Base-by-base conservation (phyloP, 2,329 filamentous ascomycete genomes). In the Ceratocystis diversiconidia region DNA sequence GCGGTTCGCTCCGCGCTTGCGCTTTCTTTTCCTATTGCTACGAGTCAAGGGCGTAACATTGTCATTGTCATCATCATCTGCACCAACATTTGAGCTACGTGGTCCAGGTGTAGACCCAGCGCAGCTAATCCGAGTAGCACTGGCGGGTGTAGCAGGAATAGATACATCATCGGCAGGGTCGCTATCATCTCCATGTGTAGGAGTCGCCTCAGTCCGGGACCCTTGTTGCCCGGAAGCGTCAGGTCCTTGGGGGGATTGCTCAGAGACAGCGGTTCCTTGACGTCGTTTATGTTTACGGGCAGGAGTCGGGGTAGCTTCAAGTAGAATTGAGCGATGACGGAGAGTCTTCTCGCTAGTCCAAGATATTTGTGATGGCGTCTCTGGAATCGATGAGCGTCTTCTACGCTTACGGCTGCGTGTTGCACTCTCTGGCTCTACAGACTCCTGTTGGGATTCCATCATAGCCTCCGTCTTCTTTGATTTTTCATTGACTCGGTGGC, bases 1-100 rank as follows among this genome's bases (percentile, higher is more conserved):
- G 15, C 57, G 64, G 25, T 65, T 61, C 4, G n/a, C 32, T 17
- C 52, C 66, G 19, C 67, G 65, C 66, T 68, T 66, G 32, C 44
- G 28, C 50, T 55, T 65, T 25, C 61, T 25, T 52, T 66, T 66
- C 30, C 65, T 30, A 10, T 60, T 52, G 44, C 46, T 63, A 30
- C 62, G 62, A 12, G 62, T 62, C 36, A 52, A 46, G 5, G 48
- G 61, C 6, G 43, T 28, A 15, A 41, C 55, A 19, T 62, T 48
- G 36, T 57, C 41, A 10, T 62, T 30, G 12, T 57, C 44, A 15
- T 30, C 44, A 1, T 41, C 19, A 4, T 61, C 4, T 3, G 59
- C 59, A 15, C 28, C 44, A 2, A 12, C 12, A 7, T 50, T 15
- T 4, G 59, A 36, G 55, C 12, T 19, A 17, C 17, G 17, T n/a